phyloP scores from a whole-genome alignment of 306 rosid genomes.

The Oemleria cerasiformis region DNA sequence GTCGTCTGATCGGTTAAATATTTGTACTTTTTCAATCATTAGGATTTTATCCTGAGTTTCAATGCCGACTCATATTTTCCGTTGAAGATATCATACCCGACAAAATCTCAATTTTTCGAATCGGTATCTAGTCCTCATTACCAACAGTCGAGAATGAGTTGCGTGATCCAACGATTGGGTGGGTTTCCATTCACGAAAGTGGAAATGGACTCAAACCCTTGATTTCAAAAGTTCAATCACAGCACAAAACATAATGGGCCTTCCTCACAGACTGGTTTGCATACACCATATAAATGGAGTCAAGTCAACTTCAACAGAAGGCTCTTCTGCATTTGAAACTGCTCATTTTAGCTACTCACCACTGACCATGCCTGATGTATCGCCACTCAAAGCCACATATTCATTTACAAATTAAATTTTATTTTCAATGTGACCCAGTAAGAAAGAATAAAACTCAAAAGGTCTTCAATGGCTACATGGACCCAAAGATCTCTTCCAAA shows the following conservation, averaged over 20 bases:
- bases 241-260: neutral
- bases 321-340: neutral
- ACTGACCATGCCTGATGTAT: neutral
- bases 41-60: too few species aligned
- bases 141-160: too few species aligned
- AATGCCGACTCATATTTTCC: too few species aligned
- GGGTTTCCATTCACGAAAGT: neutral
- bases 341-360: neutral
- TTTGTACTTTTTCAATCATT: too few species aligned
- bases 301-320: constrained; percentile 7
- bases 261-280: neutral
- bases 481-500: constrained; percentile 11
- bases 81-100: too few species aligned
- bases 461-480: constrained; percentile 6
- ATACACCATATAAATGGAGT: neutral
- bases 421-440: neutral
- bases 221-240: neutral
- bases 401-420: neutral
- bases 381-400: neutral
- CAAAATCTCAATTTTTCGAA: too few species aligned
- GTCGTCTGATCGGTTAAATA: too few species aligned
- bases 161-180: neutral
- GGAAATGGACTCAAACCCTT: constrained; percentile 7
- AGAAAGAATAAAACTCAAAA: neutral
- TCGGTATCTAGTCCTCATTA: too few species aligned